Conservation (phyloP, 1,284 basidiomycete species). For the Cryptococcus sp. region DNA sequence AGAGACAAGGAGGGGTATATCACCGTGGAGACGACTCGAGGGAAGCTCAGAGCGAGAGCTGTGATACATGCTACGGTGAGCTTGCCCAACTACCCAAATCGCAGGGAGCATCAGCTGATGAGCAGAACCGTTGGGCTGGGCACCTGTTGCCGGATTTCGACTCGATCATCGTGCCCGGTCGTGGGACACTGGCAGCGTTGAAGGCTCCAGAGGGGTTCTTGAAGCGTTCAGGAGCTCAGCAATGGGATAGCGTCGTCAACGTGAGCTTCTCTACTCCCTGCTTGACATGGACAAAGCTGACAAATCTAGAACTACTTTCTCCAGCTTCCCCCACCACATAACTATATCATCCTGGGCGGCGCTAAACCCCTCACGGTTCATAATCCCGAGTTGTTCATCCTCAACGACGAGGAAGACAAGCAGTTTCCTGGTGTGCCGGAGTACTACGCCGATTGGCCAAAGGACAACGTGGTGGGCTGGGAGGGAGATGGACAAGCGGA, state of each 20-base stretch:
- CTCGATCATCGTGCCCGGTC: conserved; percentile 14
- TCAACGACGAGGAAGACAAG: conserved; percentile 16
- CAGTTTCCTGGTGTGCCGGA: conserved; percentile 17
- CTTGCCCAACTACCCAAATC: not conserved
- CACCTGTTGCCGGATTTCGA: conserved; percentile 18
- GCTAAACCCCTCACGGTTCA: conserved; percentile 19
- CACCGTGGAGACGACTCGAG: conserved; percentile 18
- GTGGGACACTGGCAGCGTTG: conserved; percentile 21
- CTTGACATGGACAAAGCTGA: not conserved
- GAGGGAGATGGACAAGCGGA: conserved; percentile 10
- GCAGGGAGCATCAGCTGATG: not conserved
- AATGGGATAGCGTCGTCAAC: conserved; percentile 22
- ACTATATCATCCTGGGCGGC: conserved; percentile 24
- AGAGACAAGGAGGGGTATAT: conserved; percentile 12
- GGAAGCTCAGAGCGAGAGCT: conserved; percentile 13
- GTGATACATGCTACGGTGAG: conserved; percentile 23
- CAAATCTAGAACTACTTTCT: conserved; percentile 20
- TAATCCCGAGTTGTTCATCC: conserved; percentile 12
- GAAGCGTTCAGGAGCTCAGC: conserved; percentile 15
- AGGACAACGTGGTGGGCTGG: conserved; percentile 16
- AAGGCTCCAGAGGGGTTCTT: conserved; percentile 16
- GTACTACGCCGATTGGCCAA: conserved; percentile 17
- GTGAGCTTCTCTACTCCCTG: conserved; percentile 8
- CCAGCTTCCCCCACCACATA: conserved; percentile 21
- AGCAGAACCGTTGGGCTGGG: conserved; percentile 25